These are phyloP conservation scores for Asclepias syriaca DNA, from an alignment of 257 asterid genomes.

Conservation along the genomic window DNA sequence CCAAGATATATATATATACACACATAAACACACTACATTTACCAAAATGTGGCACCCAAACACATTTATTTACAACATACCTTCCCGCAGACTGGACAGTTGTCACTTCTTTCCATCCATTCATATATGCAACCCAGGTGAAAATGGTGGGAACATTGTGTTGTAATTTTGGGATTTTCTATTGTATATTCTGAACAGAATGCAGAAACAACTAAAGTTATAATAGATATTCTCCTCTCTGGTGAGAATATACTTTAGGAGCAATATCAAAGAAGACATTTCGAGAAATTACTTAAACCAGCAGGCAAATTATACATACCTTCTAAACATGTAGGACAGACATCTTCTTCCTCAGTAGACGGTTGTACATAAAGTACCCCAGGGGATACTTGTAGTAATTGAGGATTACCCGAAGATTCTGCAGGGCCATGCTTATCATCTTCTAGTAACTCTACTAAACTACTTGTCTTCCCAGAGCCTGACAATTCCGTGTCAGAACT, in stretches of 20 bases:
- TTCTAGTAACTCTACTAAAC: not conserved
- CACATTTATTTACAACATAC: slow-evolving; percentile 7
- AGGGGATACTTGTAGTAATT: not conserved
- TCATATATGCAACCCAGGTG: slow-evolving; percentile 25
- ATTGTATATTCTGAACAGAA: slow-evolving; percentile 18
- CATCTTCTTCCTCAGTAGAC: slow-evolving; percentile 20
- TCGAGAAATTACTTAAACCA: not conserved
- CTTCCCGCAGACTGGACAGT: slow-evolving; percentile 26
- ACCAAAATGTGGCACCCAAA: not conserved
- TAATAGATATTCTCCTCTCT: not conserved
- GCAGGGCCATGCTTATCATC: slow-evolving; percentile 2
- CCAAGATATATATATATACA: no score
- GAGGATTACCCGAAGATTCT: slow-evolving; percentile 1
- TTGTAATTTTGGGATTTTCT: slow-evolving; percentile 16
- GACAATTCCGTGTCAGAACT: slow-evolving; percentile 4
- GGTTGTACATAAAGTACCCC: slow-evolving; percentile 12
- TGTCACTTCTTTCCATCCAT: slow-evolving; percentile 25
- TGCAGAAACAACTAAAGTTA: not conserved
- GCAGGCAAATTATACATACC: not conserved
- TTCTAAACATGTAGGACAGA: slow-evolving; percentile 19
- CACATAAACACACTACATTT: no score
- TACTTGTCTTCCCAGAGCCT: slow-evolving; percentile 13
- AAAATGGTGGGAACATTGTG: slow-evolving; percentile 18
- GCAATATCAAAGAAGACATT: slow-evolving; percentile 2
- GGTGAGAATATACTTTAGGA: not conserved